Percentiles rank a stretch among this genome's conserved stretches.
These are phyloP conservation scores for Neonectria neomacrospora DNA, from an alignment of 2,329 filamentous ascomycete species.

Conservation along the genomic window DNA sequence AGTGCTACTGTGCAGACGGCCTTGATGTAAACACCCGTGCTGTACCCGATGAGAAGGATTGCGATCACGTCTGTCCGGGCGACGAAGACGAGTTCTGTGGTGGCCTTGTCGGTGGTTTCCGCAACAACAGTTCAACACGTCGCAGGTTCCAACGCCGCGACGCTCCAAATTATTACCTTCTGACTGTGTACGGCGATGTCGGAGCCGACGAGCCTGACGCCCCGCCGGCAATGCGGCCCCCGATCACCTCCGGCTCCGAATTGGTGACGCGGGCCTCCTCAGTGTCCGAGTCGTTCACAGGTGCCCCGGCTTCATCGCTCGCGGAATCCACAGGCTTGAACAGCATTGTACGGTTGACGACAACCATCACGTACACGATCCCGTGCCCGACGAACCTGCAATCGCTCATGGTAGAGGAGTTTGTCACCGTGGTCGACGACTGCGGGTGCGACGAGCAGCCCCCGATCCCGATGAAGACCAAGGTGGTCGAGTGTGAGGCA, in stretches of 20 bases:
- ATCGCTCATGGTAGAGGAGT: slow-evolving; percentile 47
- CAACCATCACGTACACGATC: slow-evolving; percentile 40
- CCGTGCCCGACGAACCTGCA: slow-evolving; percentile 48
- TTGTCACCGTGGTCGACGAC: slow-evolving; percentile 47
- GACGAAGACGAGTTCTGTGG: slow-evolving; percentile 55
- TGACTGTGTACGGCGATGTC: slow-evolving; percentile 58
- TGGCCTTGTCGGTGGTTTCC: slow-evolving; percentile 44
- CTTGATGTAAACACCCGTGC: slow-evolving; percentile 55
- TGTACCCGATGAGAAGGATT: slow-evolving; percentile 40
- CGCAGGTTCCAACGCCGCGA: slow-evolving; percentile 42
- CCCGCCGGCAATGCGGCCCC: slow-evolving; percentile 50
- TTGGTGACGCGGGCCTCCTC: neutral
- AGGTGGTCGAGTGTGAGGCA: slow-evolving; percentile 35
- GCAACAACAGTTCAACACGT: slow-evolving; percentile 16
- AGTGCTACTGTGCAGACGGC: slow-evolving; percentile 58
- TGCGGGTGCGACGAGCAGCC: slow-evolving; percentile 36
- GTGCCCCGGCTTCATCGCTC: slow-evolving; percentile 3
- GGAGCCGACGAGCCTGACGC: slow-evolving; percentile 43
- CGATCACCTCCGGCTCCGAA: neutral
- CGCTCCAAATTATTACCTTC: slow-evolving; percentile 47
- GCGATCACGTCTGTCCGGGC: slow-evolving; percentile 56
- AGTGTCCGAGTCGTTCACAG: neutral
- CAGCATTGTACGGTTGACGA: slow-evolving; percentile 24
- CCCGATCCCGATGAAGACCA: slow-evolving; percentile 38
- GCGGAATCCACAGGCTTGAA: neutral